These are phyloP conservation scores for Trichoderma erinaceum DNA, from an alignment of 495 filamentous ascomycete species.

Conservation along the genomic window DNA sequence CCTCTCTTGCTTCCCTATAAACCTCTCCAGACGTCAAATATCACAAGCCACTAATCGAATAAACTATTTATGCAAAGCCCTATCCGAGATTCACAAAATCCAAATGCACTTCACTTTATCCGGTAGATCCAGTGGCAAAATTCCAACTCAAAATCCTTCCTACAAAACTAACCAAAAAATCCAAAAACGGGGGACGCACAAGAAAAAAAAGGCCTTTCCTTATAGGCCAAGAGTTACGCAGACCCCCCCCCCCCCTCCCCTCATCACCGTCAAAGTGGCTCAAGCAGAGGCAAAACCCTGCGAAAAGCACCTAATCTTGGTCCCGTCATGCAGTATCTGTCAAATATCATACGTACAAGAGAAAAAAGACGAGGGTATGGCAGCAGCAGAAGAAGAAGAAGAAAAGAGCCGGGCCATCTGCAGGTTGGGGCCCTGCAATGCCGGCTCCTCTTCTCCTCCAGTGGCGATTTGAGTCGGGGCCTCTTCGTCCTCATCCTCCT, in stretches of 20 bases:
- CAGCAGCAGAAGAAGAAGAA: too few relatives aligned
- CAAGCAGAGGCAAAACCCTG: neutral
- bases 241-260: neutral
- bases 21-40: neutral
- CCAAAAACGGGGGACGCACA: neutral
- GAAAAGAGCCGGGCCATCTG: neutral
- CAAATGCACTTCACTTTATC: neutral
- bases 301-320: slow-evolving; percentile 8
- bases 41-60: neutral
- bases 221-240: neutral
- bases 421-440: neutral
- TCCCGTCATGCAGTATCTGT: neutral
- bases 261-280: neutral
- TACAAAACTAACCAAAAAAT: neutral
- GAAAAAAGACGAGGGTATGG: neutral
- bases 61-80: neutral
- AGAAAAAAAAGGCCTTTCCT: neutral
- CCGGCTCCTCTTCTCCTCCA: neutral
- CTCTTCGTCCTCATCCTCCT: neutral
- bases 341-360: neutral
- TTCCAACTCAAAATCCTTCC: neutral
- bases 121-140: neutral
- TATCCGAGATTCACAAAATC: neutral
- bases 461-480: neutral
- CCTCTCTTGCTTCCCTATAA: too few relatives aligned